Percentiles rank a stretch among this genome's conserved stretches.
These are phyloP conservation scores for Gymnopus androsaceus DNA, from an alignment of 1,284 basidiomycete genomes.

Conservation along the genomic window DNA sequence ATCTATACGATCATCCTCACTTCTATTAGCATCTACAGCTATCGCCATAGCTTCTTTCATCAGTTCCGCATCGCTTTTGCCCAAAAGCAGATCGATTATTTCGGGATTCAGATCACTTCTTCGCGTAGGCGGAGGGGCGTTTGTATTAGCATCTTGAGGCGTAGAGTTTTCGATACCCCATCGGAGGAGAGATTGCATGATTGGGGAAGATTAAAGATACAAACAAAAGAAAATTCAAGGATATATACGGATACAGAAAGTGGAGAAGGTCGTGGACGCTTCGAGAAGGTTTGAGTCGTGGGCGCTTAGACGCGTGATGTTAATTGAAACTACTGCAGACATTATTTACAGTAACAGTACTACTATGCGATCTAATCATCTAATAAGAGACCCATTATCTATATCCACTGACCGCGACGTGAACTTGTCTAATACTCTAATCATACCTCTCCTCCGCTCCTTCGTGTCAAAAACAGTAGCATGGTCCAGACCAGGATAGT, in stretches of 20 bases:
- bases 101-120: slow-evolving; percentile 68
- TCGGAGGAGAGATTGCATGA: slow-evolving; percentile 73
- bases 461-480: neutral
- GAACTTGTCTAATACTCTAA: slow-evolving; percentile 30
- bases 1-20: slow-evolving; percentile 69
- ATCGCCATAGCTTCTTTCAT: slow-evolving; percentile 87
- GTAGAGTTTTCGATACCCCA: slow-evolving; percentile 75
- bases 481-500: slow-evolving; percentile 42
- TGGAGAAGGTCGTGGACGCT: neutral
- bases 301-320: too few relatives aligned
- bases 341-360: too few relatives aligned
- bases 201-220: too few relatives aligned
- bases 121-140: slow-evolving; percentile 32
- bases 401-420: neutral
- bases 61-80: slow-evolving; percentile 79
- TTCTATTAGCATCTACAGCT: slow-evolving; percentile 64
- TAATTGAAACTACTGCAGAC: too few relatives aligned
- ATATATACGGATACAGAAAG: too few relatives aligned
- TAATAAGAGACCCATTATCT: too few relatives aligned
- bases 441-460: neutral
- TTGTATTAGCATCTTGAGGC: slow-evolving; percentile 29
- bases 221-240: too few relatives aligned
- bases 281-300: neutral
- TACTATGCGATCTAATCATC: too few relatives aligned
- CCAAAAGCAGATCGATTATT: slow-evolving; percentile 85